Evolutionary conservation across 345 rosid species (phyloP), one percentile per base, ranked within the genome.

Genomic region (Moricandia arvensis): DNA sequence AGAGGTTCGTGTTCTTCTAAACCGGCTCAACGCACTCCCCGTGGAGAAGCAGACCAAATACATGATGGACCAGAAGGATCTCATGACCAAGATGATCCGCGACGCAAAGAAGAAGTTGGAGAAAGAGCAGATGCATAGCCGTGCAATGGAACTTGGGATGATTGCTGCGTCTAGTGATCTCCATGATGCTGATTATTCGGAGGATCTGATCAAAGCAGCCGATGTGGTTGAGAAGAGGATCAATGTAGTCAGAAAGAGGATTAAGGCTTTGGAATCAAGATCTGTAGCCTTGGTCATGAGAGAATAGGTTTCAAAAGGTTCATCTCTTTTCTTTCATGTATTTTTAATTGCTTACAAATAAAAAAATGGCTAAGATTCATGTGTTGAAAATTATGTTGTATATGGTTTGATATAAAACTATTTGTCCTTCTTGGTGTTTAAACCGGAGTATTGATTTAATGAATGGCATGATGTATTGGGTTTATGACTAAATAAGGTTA

Each of bases 11-110:
- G 43, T 66, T 33, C 71, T 81, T 37, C 71, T 80, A 29, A 59
- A 66, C 35, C 59, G 68, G 61, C 57, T 75, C 41, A 55, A 27
- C 21, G 57, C 59, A 15, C 70, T 84, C 68, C 80, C 90, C 11
- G 64, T 76, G 10, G 80, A 82, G 79, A 86, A 86, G 21, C 86
- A 78, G 51, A 71, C 78, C 68, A 84, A 84, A 54, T 66, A 84
- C 69, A 86, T 83, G 90, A 58, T 83, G 82, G 79, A 84, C 63
- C 90, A 86, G 61, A 82, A 58, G 30, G 73, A 73, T 37, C 81
- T 79, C 63, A 75, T 86, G 75, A 53, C 62, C 10, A 65, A 72
- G 66, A 81, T 84, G 80, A 68, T 84, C 45, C 7, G 51, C 9
- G 85, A 86, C n/a, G 74, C 75, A 0, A 47, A 72, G 45, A 80